A percentile compares a stretch with the other conserved stretches of the same genome.
Conservation (phyloP, 2,329 filamentous ascomycete genomes). For the Talaromyces amestolkiae region DNA sequence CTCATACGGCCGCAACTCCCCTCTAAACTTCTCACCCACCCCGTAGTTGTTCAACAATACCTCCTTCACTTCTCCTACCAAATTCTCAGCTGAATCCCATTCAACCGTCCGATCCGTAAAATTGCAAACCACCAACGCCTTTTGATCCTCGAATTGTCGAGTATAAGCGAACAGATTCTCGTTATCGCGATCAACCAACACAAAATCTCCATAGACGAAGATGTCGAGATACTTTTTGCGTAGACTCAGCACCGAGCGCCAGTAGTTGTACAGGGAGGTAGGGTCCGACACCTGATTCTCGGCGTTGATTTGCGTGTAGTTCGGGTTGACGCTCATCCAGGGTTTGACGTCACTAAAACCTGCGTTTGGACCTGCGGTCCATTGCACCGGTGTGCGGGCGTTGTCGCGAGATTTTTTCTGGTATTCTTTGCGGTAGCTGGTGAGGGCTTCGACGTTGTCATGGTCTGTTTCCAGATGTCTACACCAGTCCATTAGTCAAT, state of each 20-base stretch:
- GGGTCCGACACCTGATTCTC: constrained; percentile 41
- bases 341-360: constrained; percentile 64
- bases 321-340: constrained; percentile 70
- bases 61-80: constrained; percentile 27
- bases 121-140: constrained; percentile 37
- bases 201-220: constrained; percentile 67
- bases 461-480: constrained; percentile 34
- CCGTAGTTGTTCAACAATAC: constrained; percentile 37
- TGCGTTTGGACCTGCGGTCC: constrained; percentile 58
- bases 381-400: constrained; percentile 69
- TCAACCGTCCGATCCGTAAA: constrained; percentile 33
- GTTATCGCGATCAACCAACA: constrained; percentile 53
- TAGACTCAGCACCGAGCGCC: constrained; percentile 57
- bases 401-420: constrained; percentile 59
- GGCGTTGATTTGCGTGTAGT: constrained; percentile 60
- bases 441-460: constrained; percentile 30
- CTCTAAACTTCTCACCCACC: constrained; percentile 22
- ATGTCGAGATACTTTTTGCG: constrained; percentile 62
- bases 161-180: constrained; percentile 57
- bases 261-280: constrained; percentile 59
- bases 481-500: background rate
- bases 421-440: constrained; percentile 34
- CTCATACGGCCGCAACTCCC: constrained; percentile 34
- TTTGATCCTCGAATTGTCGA: constrained; percentile 38
- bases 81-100: constrained; percentile 34